Base-by-base conservation (phyloP, 164 flowering plant species). In the Buxus sempervirens region DNA sequence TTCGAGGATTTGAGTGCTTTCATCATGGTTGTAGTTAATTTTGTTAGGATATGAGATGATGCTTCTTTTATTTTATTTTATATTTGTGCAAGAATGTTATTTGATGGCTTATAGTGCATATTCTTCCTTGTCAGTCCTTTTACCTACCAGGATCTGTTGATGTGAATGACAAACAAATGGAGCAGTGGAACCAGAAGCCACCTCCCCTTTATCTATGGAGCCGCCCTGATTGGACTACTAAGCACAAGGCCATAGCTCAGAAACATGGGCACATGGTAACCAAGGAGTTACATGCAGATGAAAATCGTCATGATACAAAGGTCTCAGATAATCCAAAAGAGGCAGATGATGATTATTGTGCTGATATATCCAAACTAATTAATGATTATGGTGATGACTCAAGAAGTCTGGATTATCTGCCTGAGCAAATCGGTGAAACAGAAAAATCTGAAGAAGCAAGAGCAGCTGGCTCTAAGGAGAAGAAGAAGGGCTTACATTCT, bases 131-230 rank as follows among this genome's bases (percentile, higher is more conserved):
- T 53, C 86, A 92, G 98, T 80, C 96, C 28, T 90, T 96, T 76
- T 96, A 96, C 75, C 75, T 90, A 24, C 96, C 98, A 45, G 97
- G 97, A 53, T 92, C 97, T 36, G 75, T 88, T 28, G 90, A 86
- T 66, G 85, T 58, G 19, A 72, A 81, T 62, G 88, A 85, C 77
- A 82, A 85, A 62, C 87, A 86, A 75, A 68, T 89, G 72, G 93
- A 86, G 10, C 89, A 90, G 38, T 90, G 96, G 97, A 95, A 95
- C 64, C 5, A 62, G 16, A 80, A 24, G 25, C 71, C 95, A 36
- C 95, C 96, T 19, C 74, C 74, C 9, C 91, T 92, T 36, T 89
- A 79, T 77, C 87, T 95, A 15, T 95, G 98, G 98, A 95, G 99
- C 70, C 89, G 83, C 21, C 78, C 55, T 36, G 96, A 88, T 73